A percentile compares a stretch with the other conserved stretches of the same genome.
Conservation (phyloP, 2,329 filamentous ascomycete species). For the Lecanosticta acicola region DNA sequence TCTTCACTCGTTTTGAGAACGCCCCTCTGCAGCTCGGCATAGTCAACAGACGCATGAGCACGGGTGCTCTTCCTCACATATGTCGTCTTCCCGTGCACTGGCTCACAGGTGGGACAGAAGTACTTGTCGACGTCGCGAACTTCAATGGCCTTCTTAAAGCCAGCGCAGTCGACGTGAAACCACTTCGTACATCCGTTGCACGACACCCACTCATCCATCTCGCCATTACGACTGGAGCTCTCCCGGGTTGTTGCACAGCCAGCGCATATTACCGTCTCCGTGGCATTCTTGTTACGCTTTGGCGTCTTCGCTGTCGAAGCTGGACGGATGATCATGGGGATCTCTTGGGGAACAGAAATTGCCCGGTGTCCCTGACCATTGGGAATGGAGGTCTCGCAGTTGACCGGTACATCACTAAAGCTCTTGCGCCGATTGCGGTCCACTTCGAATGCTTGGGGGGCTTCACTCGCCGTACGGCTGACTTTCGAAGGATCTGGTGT, state of each 20-base stretch:
- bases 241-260: slow-evolving; percentile 53
- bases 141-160: slow-evolving; percentile 59
- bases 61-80: slow-evolving; percentile 61
- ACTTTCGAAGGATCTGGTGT: slow-evolving; percentile 31
- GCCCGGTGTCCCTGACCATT: slow-evolving; percentile 9
- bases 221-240: slow-evolving; percentile 41
- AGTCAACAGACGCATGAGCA: slow-evolving; percentile 61
- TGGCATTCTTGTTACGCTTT: slow-evolving; percentile 19
- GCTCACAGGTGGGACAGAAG: slow-evolving; percentile 56
- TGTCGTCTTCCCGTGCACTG: slow-evolving; percentile 57
- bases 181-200: slow-evolving; percentile 64
- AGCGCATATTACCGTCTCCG: slow-evolving; percentile 48
- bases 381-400: not conserved
- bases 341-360: slow-evolving; percentile 26
- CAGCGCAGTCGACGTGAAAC: slow-evolving; percentile 64
- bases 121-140: slow-evolving; percentile 63
- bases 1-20: slow-evolving; percentile 61
- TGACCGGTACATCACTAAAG: slow-evolving; percentile 14
- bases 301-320: slow-evolving; percentile 25
- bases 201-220: slow-evolving; percentile 59
- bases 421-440: slow-evolving; percentile 24
- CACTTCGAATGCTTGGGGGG: slow-evolving; percentile 5
- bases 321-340: slow-evolving; percentile 24
- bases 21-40: slow-evolving; percentile 62
- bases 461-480: slow-evolving; percentile 16